A percentile compares a stretch with the other conserved stretches of the same genome.
Conservation (phyloP, 495 filamentous ascomycete genomes). For the Ramalina peruviana region DNA sequence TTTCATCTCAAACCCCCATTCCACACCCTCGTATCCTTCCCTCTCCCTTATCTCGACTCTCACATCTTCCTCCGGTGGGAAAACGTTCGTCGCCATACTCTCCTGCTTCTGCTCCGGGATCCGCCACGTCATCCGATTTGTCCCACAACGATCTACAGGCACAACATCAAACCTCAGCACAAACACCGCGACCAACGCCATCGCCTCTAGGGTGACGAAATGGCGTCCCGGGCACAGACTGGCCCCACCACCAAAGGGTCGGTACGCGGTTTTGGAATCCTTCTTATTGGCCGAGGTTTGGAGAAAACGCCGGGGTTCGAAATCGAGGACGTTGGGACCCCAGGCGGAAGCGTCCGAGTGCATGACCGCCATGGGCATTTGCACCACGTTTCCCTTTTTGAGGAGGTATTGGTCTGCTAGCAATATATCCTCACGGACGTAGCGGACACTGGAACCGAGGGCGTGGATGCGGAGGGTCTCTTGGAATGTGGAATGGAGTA, state of each 20-base stretch:
- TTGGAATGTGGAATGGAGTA: constrained; percentile 12
- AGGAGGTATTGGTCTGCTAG: constrained; percentile 15
- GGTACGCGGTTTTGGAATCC: constrained; percentile 19
- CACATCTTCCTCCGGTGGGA: constrained; percentile 10
- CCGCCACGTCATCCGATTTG: not conserved
- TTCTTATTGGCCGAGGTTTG: constrained; percentile 3
- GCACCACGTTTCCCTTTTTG: constrained; percentile 16
- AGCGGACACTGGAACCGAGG: constrained; percentile 11
- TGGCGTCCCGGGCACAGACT: constrained; percentile 15
- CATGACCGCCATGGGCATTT: constrained; percentile 17
- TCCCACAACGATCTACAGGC: not conserved
- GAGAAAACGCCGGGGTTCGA: constrained; percentile 11
- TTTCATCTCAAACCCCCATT: constrained; percentile 6
- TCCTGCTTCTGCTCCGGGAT: constrained; percentile 14
- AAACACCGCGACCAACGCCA: constrained; percentile 10
- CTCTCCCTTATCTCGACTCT: constrained; percentile 5
- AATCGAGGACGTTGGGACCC: constrained; percentile 8
- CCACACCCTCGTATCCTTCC: constrained; percentile 2
- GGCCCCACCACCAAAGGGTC: constrained; percentile 15
- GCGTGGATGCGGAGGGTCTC: constrained; percentile 13
- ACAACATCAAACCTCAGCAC: constrained; percentile 9
- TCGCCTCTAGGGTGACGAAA: constrained; percentile 12
- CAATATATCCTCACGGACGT: constrained; percentile 15
- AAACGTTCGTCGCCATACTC: constrained; percentile 15
- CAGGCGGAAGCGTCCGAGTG: constrained; percentile 7